phyloP scores from a whole-genome alignment of 2,329 filamentous ascomycete species.

The Amauroascus verrucosus region DNA sequence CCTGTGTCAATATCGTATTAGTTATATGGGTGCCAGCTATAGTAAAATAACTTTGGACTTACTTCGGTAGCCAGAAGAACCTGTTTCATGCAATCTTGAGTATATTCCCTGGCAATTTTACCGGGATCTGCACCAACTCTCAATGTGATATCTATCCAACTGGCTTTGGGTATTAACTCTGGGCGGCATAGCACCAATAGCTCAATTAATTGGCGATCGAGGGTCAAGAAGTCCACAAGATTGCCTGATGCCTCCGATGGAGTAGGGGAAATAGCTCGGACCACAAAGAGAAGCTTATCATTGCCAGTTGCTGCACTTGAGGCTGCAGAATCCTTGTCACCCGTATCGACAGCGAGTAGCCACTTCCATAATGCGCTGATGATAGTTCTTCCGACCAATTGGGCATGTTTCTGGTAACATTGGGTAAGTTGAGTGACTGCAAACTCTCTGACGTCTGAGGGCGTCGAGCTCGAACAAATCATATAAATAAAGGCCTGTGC shows the following conservation, averaged over 20 bases:
- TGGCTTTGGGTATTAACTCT: constrained; percentile 64
- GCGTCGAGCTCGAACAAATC: constrained; percentile 53
- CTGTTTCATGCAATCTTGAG: constrained; percentile 56
- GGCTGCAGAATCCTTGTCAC: constrained; percentile 70
- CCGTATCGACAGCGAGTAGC: constrained; percentile 55
- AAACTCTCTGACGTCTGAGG: constrained; percentile 54
- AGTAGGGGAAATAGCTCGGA: constrained; percentile 37
- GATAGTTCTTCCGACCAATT: constrained; percentile 52
- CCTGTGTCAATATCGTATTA: constrained; percentile 16
- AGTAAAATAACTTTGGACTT: constrained; percentile 27
- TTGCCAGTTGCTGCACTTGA: constrained; percentile 54
- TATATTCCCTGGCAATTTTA: constrained; percentile 55
- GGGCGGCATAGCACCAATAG: constrained; percentile 68
- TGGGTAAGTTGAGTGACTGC: constrained; percentile 52
- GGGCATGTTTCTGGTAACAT: constrained; percentile 53
- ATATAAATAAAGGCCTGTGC: constrained; percentile 75
- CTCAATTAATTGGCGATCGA: constrained; percentile 63
- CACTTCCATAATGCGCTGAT: constrained; percentile 70
- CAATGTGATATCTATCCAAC: constrained; percentile 84
- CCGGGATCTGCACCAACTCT: constrained; percentile 75
- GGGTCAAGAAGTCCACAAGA: constrained; percentile 37
- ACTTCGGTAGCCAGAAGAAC: constrained; percentile 52
- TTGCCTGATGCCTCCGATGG: constrained; percentile 22
- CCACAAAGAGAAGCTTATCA: constrained; percentile 50
- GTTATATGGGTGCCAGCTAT: background rate